These are phyloP conservation scores for Quercus mongolica DNA, from an alignment of 306 rosid genomes.

Conservation along the genomic window DNA sequence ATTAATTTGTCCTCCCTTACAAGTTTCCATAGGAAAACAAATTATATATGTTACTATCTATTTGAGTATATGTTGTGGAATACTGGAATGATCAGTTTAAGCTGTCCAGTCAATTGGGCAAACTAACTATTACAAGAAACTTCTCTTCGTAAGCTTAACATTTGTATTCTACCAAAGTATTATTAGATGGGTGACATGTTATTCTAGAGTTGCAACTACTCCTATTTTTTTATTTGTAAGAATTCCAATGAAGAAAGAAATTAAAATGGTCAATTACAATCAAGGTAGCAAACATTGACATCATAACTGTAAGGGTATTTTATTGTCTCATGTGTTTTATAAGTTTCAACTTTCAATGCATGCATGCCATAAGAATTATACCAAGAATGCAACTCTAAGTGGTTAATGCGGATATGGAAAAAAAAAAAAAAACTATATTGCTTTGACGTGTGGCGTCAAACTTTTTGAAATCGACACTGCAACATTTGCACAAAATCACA, in stretches of 20 bases:
- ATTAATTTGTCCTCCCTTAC: too few species aligned
- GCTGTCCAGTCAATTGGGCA: not conserved
- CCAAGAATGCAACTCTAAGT: not conserved
- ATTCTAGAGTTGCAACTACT: conserved; percentile 7
- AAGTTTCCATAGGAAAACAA: too few species aligned
- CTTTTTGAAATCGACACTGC: not conserved
- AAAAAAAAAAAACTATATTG: not conserved
- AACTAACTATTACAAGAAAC: not conserved
- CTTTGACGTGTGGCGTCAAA: not conserved
- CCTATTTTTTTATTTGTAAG: not conserved
- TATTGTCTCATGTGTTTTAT: not conserved
- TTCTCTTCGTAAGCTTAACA: not conserved
- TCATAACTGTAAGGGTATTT: conserved; percentile 22
- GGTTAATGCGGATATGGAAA: too few species aligned
- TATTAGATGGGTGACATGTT: conserved; percentile 13
- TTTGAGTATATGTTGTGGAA: not conserved
- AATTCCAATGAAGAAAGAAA: conserved; percentile 16
- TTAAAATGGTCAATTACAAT: not conserved
- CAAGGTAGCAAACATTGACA: conserved; percentile 33
- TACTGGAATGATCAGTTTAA: not conserved
- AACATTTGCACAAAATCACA: not conserved
- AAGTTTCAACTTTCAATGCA: conserved; percentile 9
- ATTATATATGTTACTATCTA: too few species aligned
- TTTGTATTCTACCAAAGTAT: not conserved
- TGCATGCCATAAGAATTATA: not conserved